Evolutionary conservation across 768 basidiomycete genomes (phyloP).

Genomic region (Boletales sp.): DNA sequence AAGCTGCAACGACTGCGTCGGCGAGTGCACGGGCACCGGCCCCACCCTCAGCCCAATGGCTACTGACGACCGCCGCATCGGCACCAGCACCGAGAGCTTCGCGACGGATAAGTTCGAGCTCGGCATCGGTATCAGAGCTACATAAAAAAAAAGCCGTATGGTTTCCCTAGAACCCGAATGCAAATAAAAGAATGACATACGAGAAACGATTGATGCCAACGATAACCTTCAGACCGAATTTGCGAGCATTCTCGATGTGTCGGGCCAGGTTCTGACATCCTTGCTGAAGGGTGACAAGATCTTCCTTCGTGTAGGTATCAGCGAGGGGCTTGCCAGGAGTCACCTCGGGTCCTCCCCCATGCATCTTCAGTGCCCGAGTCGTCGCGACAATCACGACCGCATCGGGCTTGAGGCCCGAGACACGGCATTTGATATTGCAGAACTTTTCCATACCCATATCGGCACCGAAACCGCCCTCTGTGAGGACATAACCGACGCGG

Average conservation of each 20-base stretch:
- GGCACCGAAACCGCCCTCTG: constrained; percentile 97
- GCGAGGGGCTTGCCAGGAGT: constrained; percentile 92
- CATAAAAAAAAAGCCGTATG: not conserved
- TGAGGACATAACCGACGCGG: constrained; percentile 91
- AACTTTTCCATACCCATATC: constrained; percentile 99
- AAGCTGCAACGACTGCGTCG: constrained; percentile 85
- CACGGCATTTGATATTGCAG: constrained; percentile 98
- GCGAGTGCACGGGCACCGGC: constrained; percentile 87
- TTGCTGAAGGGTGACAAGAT: constrained; percentile 82
- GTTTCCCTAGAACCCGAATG: not conserved
- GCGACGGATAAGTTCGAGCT: constrained; percentile 79
- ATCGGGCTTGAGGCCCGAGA: constrained; percentile 89
- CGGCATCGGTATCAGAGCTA: constrained; percentile 87
- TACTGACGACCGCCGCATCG: constrained; percentile 91
- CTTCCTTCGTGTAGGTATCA: constrained; percentile 91
- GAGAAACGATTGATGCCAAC: constrained; percentile 94
- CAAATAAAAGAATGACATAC: constrained; percentile 44
- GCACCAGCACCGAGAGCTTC: constrained; percentile 83
- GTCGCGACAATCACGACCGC: constrained; percentile 96
- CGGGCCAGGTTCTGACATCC: constrained; percentile 91
- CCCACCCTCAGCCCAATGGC: constrained; percentile 97
- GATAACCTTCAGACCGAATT: constrained; percentile 95
- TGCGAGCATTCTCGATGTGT: constrained; percentile 92
- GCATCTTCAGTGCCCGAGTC: constrained; percentile 98
- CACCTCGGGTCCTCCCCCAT: constrained; percentile 96